Conservation (phyloP, 2,329 filamentous ascomycete genomes). For the Microcyclosporella mali region DNA sequence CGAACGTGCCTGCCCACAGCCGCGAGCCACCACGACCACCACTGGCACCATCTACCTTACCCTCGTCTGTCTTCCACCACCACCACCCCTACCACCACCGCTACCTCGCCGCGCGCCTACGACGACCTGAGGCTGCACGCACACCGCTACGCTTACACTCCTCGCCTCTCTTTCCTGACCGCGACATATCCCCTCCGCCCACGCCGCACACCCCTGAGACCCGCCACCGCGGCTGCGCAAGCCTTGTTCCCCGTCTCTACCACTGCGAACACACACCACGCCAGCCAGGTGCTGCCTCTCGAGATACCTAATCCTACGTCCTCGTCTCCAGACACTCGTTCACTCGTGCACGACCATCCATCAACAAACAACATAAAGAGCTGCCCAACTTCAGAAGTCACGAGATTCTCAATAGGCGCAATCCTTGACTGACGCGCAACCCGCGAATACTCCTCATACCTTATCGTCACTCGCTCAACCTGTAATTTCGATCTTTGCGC, state of each 20-base stretch:
- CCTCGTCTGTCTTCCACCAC: neutral
- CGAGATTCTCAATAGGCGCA: too few species aligned
- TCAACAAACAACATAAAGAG: neutral
- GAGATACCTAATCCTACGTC: neutral
- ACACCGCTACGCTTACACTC: neutral
- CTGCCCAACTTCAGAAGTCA: too few species aligned
- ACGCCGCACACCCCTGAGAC: neutral
- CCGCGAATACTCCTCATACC: neutral
- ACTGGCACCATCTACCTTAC: neutral
- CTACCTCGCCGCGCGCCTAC: neutral
- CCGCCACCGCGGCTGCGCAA: too few species aligned
- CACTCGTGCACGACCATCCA: neutral
- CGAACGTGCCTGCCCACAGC: too few species aligned
- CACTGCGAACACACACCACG: neutral
- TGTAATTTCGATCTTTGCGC: constrained; percentile 4
- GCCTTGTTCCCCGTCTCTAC: neutral
- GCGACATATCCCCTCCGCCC: neutral
- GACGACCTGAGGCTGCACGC: neutral
- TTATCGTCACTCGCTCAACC: constrained; percentile 19
- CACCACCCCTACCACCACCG: neutral
- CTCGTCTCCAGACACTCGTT: too few species aligned
- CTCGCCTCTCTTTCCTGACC: too few species aligned
- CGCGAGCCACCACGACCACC: neutral
- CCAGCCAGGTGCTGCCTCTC: constrained; percentile 4
- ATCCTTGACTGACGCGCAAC: too few species aligned